Percentiles rank a stretch among this genome's conserved stretches.
phyloP scores from a whole-genome alignment of 768 basidiomycete genomes.

The Sporobolomyces phaffii region DNA sequence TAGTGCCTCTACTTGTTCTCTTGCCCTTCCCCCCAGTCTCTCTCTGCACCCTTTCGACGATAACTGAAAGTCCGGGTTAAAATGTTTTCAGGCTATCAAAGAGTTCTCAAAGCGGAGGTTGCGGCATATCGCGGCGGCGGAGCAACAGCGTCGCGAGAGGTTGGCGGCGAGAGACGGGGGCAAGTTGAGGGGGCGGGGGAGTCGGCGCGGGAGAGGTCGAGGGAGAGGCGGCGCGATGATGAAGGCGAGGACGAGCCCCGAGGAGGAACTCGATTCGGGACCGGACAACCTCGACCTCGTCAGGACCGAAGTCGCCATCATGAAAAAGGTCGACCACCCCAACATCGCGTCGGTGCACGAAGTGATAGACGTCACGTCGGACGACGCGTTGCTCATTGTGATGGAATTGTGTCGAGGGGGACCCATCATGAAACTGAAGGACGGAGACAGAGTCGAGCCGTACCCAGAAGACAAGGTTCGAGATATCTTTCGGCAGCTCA shows the following conservation, averaged over 20 bases:
- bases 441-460: slow-evolving; percentile 24
- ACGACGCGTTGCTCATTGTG: slow-evolving; percentile 40
- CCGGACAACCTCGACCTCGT: slow-evolving; percentile 35
- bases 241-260: not conserved
- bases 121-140: slow-evolving; percentile 25
- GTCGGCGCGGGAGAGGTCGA: slow-evolving; percentile 9
- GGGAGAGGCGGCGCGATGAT: slow-evolving; percentile 11
- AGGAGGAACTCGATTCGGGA: slow-evolving; percentile 19
- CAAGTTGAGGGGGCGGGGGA: slow-evolving; percentile 9
- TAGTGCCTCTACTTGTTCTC: too few relatives aligned
- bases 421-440: slow-evolving; percentile 26
- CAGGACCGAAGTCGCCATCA: slow-evolving; percentile 34
- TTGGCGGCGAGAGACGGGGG: not conserved
- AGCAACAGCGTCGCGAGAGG: slow-evolving; percentile 16
- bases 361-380: slow-evolving; percentile 40
- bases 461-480: slow-evolving; percentile 36
- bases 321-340: slow-evolving; percentile 40
- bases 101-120: slow-evolving; percentile 35
- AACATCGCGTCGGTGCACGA: slow-evolving; percentile 35
- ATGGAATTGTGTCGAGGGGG: slow-evolving; percentile 38
- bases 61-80: too few relatives aligned
- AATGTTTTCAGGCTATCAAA: slow-evolving; percentile 39
- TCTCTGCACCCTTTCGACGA: too few relatives aligned
- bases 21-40: too few relatives aligned
- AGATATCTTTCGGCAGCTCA: slow-evolving; percentile 40